These are phyloP conservation scores for Termitomyces sp. DNA, from an alignment of 768 basidiomycete genomes.

Conservation along the genomic window DNA sequence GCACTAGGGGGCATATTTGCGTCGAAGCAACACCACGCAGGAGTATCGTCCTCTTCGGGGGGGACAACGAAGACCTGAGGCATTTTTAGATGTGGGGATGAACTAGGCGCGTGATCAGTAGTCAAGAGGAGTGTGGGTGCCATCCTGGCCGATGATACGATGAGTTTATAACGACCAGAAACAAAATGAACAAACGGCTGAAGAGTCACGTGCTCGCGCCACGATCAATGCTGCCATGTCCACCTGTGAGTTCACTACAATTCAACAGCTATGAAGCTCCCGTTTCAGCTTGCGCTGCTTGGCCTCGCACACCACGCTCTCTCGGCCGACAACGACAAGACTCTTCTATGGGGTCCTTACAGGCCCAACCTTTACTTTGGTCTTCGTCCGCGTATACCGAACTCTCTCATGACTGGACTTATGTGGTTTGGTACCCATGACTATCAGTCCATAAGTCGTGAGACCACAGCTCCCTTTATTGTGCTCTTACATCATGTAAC, in stretches of 20 bases:
- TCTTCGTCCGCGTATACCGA: conserved; percentile 75
- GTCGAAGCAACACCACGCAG: conserved; percentile 55
- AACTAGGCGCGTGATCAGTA: conserved; percentile 3
- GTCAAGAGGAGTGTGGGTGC: conserved; percentile 10
- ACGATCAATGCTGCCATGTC: background rate
- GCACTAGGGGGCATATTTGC: conserved; percentile 29
- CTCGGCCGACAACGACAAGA: conserved; percentile 39
- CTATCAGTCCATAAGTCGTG: conserved; percentile 65
- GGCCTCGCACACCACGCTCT: conserved; percentile 34
- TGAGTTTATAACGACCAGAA: background rate
- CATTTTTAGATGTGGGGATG: conserved; percentile 19
- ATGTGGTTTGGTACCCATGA: conserved; percentile 93
- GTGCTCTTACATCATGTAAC: conserved; percentile 1
- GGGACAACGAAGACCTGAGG: conserved; percentile 54
- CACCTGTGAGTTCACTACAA: background rate
- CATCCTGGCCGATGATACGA: conserved; percentile 7
- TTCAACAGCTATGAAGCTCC: conserved; percentile 32
- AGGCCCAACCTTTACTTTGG: conserved; percentile 96
- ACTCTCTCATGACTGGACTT: conserved; percentile 89
- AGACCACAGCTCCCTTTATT: conserved; percentile 22
- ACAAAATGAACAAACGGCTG: conserved; percentile 1
- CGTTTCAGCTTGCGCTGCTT: conserved; percentile 39
- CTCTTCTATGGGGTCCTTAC: conserved; percentile 81
- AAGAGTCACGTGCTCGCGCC: conserved; percentile 15
- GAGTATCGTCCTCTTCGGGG: conserved; percentile 52